phyloP scores from a whole-genome alignment of 805 yeast species.

The Pichia manshurica region DNA sequence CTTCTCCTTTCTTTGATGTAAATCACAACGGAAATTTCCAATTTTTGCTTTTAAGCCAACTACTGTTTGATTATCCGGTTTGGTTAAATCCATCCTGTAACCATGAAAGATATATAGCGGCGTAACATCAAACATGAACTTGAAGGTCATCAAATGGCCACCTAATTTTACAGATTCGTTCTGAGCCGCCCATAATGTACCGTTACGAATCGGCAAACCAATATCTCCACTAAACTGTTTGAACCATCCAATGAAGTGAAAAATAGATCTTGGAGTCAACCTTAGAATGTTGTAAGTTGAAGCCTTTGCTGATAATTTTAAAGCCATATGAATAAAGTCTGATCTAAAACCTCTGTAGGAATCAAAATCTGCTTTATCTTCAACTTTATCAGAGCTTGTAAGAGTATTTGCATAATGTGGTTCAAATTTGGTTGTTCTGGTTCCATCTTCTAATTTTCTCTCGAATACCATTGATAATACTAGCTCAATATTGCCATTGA shows the following conservation, averaged over 20 bases:
- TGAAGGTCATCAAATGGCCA: slow-evolving; percentile 63
- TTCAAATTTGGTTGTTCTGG: slow-evolving; percentile 37
- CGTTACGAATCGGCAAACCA: slow-evolving; percentile 71
- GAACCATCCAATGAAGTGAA: slow-evolving; percentile 79
- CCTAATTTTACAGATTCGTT: slow-evolving; percentile 64
- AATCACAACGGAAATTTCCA: slow-evolving; percentile 48
- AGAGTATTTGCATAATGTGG: slow-evolving; percentile 56
- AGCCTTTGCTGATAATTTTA: slow-evolving; percentile 33
- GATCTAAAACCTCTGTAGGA: slow-evolving; percentile 76
- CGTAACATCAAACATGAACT: slow-evolving; percentile 64
- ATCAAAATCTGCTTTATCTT: slow-evolving; percentile 54
- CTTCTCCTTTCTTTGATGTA: slow-evolving; percentile 55
- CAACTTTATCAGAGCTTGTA: slow-evolving; percentile 46
- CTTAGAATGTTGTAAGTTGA: slow-evolving; percentile 61
- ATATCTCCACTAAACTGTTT: slow-evolving; percentile 67
- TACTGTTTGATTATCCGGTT: slow-evolving; percentile 37
- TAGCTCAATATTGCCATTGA: slow-evolving; percentile 57
- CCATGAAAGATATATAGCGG: slow-evolving; percentile 72
- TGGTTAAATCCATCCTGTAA: slow-evolving; percentile 44
- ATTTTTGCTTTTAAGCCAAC: slow-evolving; percentile 67
- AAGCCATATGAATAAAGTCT: slow-evolving; percentile 66
- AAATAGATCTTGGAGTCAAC: slow-evolving; percentile 59
- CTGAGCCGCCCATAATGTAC: slow-evolving; percentile 56
- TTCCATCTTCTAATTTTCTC: slow-evolving; percentile 32
- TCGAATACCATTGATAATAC: slow-evolving; percentile 55